Evolutionary conservation across 805 yeast genomes (phyloP).

Genomic region (Zygoascus tannicola): DNA sequence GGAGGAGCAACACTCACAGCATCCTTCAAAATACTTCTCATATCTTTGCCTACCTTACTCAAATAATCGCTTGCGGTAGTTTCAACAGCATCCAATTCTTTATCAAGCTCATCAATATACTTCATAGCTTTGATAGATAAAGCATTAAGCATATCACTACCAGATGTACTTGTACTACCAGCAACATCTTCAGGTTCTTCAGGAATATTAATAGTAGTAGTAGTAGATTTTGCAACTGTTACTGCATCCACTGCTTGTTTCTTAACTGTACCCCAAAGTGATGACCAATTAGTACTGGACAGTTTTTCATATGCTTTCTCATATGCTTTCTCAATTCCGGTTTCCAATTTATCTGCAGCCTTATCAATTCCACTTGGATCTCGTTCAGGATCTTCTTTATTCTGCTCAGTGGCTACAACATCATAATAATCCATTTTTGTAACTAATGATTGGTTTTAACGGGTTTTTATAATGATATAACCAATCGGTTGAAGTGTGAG

Average conservation of each 20-base stretch:
- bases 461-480: too few species aligned
- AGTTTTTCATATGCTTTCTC: constrained; percentile 8
- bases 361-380: constrained; percentile 15
- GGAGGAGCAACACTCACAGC: constrained; percentile 25
- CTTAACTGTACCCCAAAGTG: constrained; percentile 24
- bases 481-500: background rate
- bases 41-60: constrained; percentile 42
- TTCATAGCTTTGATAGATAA: constrained; percentile 43
- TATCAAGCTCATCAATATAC: constrained; percentile 62
- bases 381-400: background rate
- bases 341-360: constrained; percentile 22
- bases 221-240: constrained; percentile 21
- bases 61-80: constrained; percentile 55
- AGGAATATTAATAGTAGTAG: constrained; percentile 4
- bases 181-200: constrained; percentile 10
- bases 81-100: constrained; percentile 66
- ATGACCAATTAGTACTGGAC: constrained; percentile 16
- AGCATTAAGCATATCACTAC: constrained; percentile 21
- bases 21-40: constrained; percentile 35
- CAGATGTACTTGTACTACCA: constrained; percentile 7
- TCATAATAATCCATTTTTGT: constrained; percentile 2
- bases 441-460: too few species aligned
- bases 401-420: constrained; percentile 8
- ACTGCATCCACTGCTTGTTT: constrained; percentile 23
- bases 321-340: constrained; percentile 19